phyloP scores from a whole-genome alignment of 2,329 filamentous ascomycete genomes.

The Diplodia intermedia region DNA sequence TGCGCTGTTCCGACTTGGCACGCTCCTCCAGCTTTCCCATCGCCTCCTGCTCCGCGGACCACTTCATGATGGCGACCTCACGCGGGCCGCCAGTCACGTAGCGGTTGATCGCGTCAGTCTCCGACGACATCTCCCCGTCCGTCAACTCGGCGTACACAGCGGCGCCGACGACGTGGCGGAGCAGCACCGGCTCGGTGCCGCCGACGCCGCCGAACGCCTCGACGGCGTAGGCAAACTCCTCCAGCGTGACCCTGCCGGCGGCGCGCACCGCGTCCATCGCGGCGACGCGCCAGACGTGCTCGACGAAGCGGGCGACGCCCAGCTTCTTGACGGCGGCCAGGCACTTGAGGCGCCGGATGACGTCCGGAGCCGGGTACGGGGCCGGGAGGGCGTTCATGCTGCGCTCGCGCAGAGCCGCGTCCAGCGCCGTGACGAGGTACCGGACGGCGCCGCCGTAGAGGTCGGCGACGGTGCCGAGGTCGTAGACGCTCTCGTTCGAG shows the following conservation, averaged over 20 bases:
- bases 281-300: neutral
- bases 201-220: neutral
- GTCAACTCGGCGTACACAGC: slow-evolving; percentile 45
- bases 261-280: slow-evolving; percentile 42
- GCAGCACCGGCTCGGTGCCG: slow-evolving; percentile 33
- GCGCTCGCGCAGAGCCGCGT: too few relatives aligned
- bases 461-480: too few relatives aligned
- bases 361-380: slow-evolving; percentile 20
- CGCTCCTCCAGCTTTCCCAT: too few relatives aligned
- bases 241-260: slow-evolving; percentile 41
- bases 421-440: too few relatives aligned
- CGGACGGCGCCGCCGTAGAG: too few relatives aligned
- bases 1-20: too few relatives aligned
- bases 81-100: neutral
- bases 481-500: too few relatives aligned
- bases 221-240: slow-evolving; percentile 40
- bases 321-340: slow-evolving; percentile 46
- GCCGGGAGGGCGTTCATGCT: slow-evolving; percentile 28
- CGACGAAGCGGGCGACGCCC: slow-evolving; percentile 41
- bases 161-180: slow-evolving; percentile 46
- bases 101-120: slow-evolving; percentile 2
- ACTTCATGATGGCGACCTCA: neutral
- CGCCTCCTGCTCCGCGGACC: neutral
- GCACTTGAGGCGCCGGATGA: slow-evolving; percentile 42
- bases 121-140: slow-evolving; percentile 35